Conservation (phyloP, 2,329 filamentous ascomycete genomes). For the Xylaria sp. region DNA sequence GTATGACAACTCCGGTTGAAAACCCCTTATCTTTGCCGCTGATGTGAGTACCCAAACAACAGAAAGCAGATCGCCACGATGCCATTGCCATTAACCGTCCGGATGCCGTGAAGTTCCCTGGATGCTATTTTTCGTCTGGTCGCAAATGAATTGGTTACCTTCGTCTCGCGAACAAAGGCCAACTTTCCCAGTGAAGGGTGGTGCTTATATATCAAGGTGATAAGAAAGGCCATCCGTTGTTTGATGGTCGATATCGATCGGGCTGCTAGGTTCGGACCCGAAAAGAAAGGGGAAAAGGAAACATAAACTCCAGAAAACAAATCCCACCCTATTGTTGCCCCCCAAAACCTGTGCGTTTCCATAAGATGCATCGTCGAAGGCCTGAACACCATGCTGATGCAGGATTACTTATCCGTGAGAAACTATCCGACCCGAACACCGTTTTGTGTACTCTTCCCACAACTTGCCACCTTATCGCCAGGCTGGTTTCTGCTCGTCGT, state of each 20-base stretch:
- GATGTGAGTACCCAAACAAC: conserved; percentile 35
- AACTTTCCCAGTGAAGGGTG: conserved; percentile 5
- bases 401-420: conserved; percentile 47
- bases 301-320: conserved; percentile 36
- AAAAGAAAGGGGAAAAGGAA: conserved; percentile 31
- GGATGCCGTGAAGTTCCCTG: conserved; percentile 38
- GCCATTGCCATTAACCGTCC: conserved; percentile 42
- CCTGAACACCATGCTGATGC: conserved; percentile 52
- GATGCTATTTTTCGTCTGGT: conserved; percentile 33
- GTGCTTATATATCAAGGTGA: conserved; percentile 27
- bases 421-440: conserved; percentile 50
- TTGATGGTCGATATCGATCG: conserved; percentile 10
- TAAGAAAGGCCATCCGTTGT: conserved; percentile 21
- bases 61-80: conserved; percentile 42
- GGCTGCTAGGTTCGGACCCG: conserved; percentile 21
- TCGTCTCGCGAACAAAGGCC: conserved; percentile 4
- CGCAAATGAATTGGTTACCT: conserved; percentile 18
- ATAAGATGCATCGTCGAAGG: conserved; percentile 46
- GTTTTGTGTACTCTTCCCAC: conserved; percentile 40
- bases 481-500: conserved; percentile 19
- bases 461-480: conserved; percentile 16
- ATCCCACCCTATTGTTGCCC: conserved; percentile 32
- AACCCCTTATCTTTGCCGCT: conserved; percentile 29
- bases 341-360: conserved; percentile 42
- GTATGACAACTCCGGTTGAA: conserved; percentile 35